Percentiles rank a stretch among this genome's conserved stretches.
Conservation (phyloP, 2,329 filamentous ascomycete species). For the Amylocarpus encephaloides region DNA sequence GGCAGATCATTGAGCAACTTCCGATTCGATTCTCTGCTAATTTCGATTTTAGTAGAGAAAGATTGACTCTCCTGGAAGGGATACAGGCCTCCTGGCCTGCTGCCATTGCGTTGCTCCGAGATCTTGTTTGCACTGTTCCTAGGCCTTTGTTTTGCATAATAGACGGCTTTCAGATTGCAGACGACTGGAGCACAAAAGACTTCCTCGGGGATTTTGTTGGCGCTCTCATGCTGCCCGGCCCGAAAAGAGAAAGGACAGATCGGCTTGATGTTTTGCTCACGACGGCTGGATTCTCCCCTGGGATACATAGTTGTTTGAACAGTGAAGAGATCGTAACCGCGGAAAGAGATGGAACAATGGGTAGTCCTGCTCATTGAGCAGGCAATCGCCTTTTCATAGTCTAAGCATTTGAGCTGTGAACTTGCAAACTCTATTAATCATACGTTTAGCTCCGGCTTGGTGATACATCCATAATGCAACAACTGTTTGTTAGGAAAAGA, state of each 20-base stretch:
- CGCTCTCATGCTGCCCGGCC: background rate
- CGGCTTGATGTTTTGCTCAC: background rate
- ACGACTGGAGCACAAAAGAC: conserved; percentile 5
- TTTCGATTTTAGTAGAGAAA: conserved; percentile 1
- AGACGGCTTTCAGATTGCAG: conserved; percentile 5
- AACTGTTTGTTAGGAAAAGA: no score
- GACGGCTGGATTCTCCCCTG: conserved; percentile 1
- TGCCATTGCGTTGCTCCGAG: background rate
- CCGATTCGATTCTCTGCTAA: conserved; percentile 1
- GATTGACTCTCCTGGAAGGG: background rate
- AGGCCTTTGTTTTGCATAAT: conserved; percentile 8
- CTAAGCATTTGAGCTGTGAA: no score
- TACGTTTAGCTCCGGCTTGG: no score
- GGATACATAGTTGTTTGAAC: background rate
- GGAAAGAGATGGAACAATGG: conserved; percentile 6
- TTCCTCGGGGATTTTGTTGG: conserved; percentile 1
- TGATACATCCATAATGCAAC: no score
- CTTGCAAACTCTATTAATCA: no score
- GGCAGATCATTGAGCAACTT: conserved; percentile 6
- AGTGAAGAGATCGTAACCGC: background rate
- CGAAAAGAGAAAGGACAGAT: background rate
- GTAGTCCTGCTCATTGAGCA: conserved; percentile 1
- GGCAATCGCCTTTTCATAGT: no score
- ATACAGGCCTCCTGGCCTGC: background rate
- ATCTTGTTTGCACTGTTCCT: background rate